Evolutionary conservation across 169 alveolate species (phyloP).

Genomic region (Cryptosporidium sp.): DNA sequence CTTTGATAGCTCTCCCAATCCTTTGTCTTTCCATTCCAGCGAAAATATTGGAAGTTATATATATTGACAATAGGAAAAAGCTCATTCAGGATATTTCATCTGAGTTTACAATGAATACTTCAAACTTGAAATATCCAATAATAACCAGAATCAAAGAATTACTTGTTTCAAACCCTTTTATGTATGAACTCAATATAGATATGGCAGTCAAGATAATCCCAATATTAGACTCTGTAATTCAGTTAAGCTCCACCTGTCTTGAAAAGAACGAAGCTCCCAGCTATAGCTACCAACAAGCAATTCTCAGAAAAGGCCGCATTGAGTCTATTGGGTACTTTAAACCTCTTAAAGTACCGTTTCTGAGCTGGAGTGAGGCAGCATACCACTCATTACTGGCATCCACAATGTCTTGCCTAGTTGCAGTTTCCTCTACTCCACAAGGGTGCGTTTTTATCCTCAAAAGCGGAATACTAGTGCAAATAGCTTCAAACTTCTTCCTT

Average conservation of each 20-base stretch:
- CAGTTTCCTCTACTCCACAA: conserved; percentile 42
- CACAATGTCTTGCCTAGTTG: conserved; percentile 19
- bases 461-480: conserved; percentile 45
- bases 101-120: conserved; percentile 27
- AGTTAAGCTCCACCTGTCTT: neutral
- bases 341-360: conserved; percentile 46
- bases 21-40: conserved; percentile 46
- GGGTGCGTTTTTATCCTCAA: conserved; percentile 47
- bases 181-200: conserved; percentile 30
- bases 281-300: neutral
- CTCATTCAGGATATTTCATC: conserved; percentile 23
- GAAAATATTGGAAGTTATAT: conserved; percentile 23
- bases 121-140: conserved; percentile 21
- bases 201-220: conserved; percentile 33
- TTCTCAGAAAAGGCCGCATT: neutral
- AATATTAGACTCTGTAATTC: conserved; percentile 29
- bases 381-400: conserved; percentile 11
- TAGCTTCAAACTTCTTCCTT: conserved; percentile 18
- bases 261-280: conserved; percentile 32
- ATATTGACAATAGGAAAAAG: conserved; percentile 23
- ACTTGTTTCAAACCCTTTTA: neutral
- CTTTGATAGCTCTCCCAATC: conserved; percentile 53
- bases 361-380: conserved; percentile 52
- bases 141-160: conserved; percentile 49
- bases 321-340: conserved; percentile 26